Evolutionary conservation across 371 early-diverging fungal genomes (phyloP).

Genomic region (Syncephalastrum monosporum): DNA sequence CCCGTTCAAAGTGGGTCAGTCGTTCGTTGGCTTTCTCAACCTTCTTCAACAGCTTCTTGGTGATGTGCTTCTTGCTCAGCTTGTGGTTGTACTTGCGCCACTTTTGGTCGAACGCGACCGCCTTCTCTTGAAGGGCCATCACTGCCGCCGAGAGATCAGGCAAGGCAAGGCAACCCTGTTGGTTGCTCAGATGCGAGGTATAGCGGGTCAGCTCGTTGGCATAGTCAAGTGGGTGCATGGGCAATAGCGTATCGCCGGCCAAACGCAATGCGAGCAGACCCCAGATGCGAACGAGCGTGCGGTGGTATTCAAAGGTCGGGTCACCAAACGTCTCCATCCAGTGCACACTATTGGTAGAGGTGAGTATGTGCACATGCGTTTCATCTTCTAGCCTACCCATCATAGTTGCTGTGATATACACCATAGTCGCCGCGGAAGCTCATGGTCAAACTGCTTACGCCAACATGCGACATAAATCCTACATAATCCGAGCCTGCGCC

Average conservation of each 20-base stretch:
- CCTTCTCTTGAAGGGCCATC: slow-evolving; percentile 1
- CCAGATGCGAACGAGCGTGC: slow-evolving; percentile 35
- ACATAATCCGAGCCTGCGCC: slow-evolving; percentile 53
- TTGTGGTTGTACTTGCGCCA: slow-evolving; percentile 9
- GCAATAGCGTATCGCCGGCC: slow-evolving; percentile 31
- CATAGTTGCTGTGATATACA: slow-evolving; percentile 58
- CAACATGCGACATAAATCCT: slow-evolving; percentile 51
- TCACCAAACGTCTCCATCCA: slow-evolving; percentile 56
- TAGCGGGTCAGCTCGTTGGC: slow-evolving; percentile 25
- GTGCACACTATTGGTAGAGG: slow-evolving; percentile 16
- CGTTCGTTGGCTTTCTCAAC: slow-evolving; percentile 36
- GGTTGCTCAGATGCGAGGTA: slow-evolving; percentile 5
- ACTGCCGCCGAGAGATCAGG: slow-evolving; percentile 12
- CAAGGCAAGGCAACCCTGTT: slow-evolving; percentile 9
- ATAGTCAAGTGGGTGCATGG: slow-evolving; percentile 28
- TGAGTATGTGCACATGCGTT: background rate
- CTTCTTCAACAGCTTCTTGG: slow-evolving; percentile 13
- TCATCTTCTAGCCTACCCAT: slow-evolving; percentile 50
- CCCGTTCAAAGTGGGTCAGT: slow-evolving; percentile 42
- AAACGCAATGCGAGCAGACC: slow-evolving; percentile 39
- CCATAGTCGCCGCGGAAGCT: slow-evolving; percentile 42
- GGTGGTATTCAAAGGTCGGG: slow-evolving; percentile 50
- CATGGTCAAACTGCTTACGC: slow-evolving; percentile 46
- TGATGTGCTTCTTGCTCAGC: slow-evolving; percentile 6
- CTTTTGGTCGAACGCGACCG: slow-evolving; percentile 10